A percentile compares a stretch with the other conserved stretches of the same genome.
These are phyloP conservation scores for Colletotrichum paranaense DNA, from an alignment of 2,329 filamentous ascomycete species.

Conservation along the genomic window DNA sequence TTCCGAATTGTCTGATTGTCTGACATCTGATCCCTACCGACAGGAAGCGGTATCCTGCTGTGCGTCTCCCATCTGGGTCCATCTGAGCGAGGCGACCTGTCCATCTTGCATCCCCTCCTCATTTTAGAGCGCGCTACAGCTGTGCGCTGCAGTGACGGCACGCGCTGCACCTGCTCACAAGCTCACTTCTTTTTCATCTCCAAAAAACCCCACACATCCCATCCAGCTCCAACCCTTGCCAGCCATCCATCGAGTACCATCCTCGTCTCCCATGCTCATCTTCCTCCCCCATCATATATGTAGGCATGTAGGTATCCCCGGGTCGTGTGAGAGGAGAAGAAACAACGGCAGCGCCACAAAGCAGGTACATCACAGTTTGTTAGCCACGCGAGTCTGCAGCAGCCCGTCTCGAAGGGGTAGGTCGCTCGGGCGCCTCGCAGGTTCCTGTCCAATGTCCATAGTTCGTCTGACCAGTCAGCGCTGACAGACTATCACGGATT, in stretches of 20 bases:
- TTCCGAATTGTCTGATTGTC: background rate
- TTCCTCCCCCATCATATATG: background rate
- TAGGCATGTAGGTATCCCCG: background rate
- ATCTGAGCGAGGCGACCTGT: constrained; percentile 20
- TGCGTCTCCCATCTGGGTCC: constrained; percentile 3
- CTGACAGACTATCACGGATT: background rate
- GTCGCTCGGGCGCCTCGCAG: background rate
- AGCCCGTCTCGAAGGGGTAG: constrained; percentile 23
- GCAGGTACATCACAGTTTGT: constrained; percentile 26
- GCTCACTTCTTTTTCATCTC: constrained; percentile 24
- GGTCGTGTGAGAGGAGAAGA: constrained; percentile 30
- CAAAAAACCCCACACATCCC: constrained; percentile 24
- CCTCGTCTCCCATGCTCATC: background rate
- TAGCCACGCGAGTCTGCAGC: constrained; percentile 34
- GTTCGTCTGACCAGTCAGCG: background rate
- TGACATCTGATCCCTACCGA: constrained; percentile 2
- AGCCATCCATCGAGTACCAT: background rate
- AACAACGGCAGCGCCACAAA: constrained; percentile 24
- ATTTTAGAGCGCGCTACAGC: background rate
- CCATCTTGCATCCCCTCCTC: constrained; percentile 29
- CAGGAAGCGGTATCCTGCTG: background rate
- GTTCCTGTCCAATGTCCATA: background rate
- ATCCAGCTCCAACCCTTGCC: background rate
- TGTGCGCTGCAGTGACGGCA: constrained; percentile 20
- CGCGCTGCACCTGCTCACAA: constrained; percentile 6